Base-by-base conservation (phyloP, 495 filamentous ascomycete genomes). In the Penicillium silybi region DNA sequence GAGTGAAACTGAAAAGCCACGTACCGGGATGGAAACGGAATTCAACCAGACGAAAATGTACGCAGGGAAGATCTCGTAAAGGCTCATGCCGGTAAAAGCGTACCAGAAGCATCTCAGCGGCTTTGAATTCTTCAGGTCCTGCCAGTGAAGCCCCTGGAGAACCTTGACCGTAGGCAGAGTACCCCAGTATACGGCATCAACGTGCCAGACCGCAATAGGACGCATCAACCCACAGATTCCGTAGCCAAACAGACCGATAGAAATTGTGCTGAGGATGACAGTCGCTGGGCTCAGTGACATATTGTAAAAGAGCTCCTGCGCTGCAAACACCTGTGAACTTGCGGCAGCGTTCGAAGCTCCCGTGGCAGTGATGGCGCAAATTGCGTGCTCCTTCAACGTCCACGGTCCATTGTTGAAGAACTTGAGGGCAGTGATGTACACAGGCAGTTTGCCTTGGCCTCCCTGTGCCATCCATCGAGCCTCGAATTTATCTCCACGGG, bases 51-150 rank as follows among this genome's bases (percentile, higher is more conserved):
- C 68, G 25, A 78, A 70, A 16, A 84, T 78, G 50, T 78, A 84
- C 16, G 76, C 74, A 1, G 80, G 81, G 37, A 84, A 66, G n/a
- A 78, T 71, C 54, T 83, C 78, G 58, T 73, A 85, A 3, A 75
- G 29, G 40, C 51, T 41, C 59, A 65, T 66, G 44, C 67, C 63
- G 6, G 47, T 41, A 22, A 70, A 59, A 10, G 68, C 65, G 54
- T 62, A 69, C 54, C 66, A 65, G 43, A 70, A 71, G 6, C 56
- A 60, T 39, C 54, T 49, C 1, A 73, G 58, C 0, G 58, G 70
- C 47, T 63, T 63, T 1, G 59, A 64, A 47, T 66, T 66, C 32
- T 56, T 61, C 25, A 60, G 22, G 3, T 63, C 34, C 20, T 73
- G 51, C 59, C 60, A 70, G 48, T 73, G 70, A 11, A 73, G 63